Percentiles rank a stretch among this genome's conserved stretches.
phyloP scores from a whole-genome alignment of 2,329 filamentous ascomycete genomes.

The Talaromyces rugulosus region DNA sequence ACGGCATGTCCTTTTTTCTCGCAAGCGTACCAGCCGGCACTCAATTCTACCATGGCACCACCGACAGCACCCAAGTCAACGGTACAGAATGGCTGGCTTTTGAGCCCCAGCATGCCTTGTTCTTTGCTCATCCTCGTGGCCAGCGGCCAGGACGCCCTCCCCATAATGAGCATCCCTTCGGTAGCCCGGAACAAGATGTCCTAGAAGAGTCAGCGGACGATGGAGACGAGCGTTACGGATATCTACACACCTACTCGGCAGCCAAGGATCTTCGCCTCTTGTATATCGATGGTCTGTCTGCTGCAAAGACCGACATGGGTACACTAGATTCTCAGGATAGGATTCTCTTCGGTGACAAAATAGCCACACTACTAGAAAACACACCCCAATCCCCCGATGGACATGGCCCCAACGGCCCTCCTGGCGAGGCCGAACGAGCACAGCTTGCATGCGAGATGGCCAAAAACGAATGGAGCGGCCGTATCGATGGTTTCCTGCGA shows the following conservation, averaged over 20 bases:
- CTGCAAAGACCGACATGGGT: slow-evolving; percentile 61
- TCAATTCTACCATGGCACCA: slow-evolving; percentile 63
- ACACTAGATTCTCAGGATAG: slow-evolving; percentile 66
- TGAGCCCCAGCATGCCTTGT: slow-evolving; percentile 67
- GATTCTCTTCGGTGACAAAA: slow-evolving; percentile 45
- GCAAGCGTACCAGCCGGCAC: slow-evolving; percentile 62
- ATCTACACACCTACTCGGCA: slow-evolving; percentile 63
- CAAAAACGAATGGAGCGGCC: slow-evolving; percentile 42
- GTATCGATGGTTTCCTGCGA: slow-evolving; percentile 6
- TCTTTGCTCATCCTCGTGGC: slow-evolving; percentile 50
- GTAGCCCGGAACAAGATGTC: background rate
- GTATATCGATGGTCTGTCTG: slow-evolving; percentile 67
- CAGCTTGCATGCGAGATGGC: slow-evolving; percentile 53
- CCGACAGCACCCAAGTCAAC: slow-evolving; percentile 41
- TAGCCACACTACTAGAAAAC: background rate
- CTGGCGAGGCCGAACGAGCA: slow-evolving; percentile 50
- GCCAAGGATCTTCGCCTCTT: slow-evolving; percentile 56
- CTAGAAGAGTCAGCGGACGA: background rate
- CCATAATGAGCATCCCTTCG: background rate
- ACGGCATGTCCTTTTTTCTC: slow-evolving; percentile 69
- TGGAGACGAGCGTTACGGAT: slow-evolving; percentile 41
- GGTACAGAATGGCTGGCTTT: slow-evolving; percentile 70
- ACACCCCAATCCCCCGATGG: slow-evolving; percentile 14
- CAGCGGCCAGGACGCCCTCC: background rate
- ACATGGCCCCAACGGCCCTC: slow-evolving; percentile 15